A percentile compares a stretch with the other conserved stretches of the same genome.
Evolutionary conservation across 2,329 filamentous ascomycete species (phyloP).

Genomic region (Colletotrichum lentis): DNA sequence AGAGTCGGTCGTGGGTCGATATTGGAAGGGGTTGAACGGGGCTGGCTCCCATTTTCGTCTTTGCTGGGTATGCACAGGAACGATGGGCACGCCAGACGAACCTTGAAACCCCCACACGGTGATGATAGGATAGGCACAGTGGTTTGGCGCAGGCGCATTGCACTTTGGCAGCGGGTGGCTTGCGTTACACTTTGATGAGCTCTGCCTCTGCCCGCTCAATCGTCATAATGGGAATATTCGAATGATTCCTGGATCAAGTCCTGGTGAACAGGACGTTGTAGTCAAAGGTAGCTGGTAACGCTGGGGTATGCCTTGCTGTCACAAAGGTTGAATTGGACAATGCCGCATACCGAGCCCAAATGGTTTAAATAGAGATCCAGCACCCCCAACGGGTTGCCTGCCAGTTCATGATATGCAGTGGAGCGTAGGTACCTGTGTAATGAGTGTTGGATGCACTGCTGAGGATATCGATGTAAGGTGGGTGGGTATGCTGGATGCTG

Average conservation of each 20-base stretch:
- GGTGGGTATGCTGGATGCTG: not conserved
- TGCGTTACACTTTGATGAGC: not conserved
- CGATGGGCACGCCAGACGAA: not conserved
- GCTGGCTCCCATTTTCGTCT: not conserved
- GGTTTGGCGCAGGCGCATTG: slow-evolving; percentile 8
- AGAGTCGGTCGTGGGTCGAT: slow-evolving; percentile 51
- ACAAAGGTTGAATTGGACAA: too few species aligned
- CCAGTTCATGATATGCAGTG: too few species aligned
- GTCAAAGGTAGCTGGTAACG: not conserved
- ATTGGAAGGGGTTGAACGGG: slow-evolving; percentile 39
- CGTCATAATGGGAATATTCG: not conserved
- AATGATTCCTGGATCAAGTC: not conserved
- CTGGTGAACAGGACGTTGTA: not conserved
- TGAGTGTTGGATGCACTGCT: too few species aligned
- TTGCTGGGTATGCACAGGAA: not conserved
- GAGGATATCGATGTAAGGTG: not conserved
- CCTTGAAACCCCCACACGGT: not conserved
- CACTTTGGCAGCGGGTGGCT: not conserved
- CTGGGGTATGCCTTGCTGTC: too few species aligned
- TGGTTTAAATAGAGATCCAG: too few species aligned
- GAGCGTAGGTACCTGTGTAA: too few species aligned
- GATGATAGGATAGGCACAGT: not conserved
- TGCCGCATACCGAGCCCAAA: too few species aligned
- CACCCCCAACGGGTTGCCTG: too few species aligned
- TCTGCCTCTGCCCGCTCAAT: not conserved